These are phyloP conservation scores for Thielaviopsis musarum DNA, from an alignment of 2,329 filamentous ascomycete species.

Conservation along the genomic window DNA sequence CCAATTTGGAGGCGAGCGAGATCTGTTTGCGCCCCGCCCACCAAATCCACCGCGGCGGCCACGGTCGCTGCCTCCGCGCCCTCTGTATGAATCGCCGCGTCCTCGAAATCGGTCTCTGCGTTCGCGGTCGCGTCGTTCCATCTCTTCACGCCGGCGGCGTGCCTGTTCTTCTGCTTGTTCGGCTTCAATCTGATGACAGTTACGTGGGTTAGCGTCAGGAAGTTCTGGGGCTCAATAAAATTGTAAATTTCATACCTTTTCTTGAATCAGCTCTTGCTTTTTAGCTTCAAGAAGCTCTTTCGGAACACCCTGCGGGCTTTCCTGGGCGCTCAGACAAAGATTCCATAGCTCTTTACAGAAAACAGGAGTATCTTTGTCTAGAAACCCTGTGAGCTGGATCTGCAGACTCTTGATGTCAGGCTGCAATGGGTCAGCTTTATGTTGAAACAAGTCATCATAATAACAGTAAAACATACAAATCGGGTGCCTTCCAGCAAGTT, in stretches of 20 bases:
- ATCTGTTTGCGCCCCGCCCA: constrained; percentile 26
- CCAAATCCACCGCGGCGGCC: constrained; percentile 27
- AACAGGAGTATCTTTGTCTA: constrained; percentile 73
- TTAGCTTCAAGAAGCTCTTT: constrained; percentile 92
- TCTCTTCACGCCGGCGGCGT: constrained; percentile 52
- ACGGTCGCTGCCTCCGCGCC: constrained; percentile 33
- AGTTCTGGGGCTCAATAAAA: neutral
- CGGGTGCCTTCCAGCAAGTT: constrained; percentile 55
- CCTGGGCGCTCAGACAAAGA: constrained; percentile 76
- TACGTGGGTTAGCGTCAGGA: neutral
- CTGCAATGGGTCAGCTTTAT: constrained; percentile 27
- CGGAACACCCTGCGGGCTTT: constrained; percentile 75
- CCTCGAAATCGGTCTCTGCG: constrained; percentile 35
- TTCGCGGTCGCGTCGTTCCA: constrained; percentile 55
- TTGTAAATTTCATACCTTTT: constrained; percentile 48
- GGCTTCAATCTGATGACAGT: constrained; percentile 48
- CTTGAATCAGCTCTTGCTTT: constrained; percentile 84
- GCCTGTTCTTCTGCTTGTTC: constrained; percentile 66
- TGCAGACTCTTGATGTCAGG: constrained; percentile 92
- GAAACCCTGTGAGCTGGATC: constrained; percentile 84
- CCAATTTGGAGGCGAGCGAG: constrained; percentile 28
- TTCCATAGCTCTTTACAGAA: constrained; percentile 96
- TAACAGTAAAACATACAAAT: constrained; percentile 40
- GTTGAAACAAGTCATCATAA: constrained; percentile 1
- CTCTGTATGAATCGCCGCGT: constrained; percentile 33